Conservation (phyloP, 768 basidiomycete species). For the Strobilomyces echinocephalus region DNA sequence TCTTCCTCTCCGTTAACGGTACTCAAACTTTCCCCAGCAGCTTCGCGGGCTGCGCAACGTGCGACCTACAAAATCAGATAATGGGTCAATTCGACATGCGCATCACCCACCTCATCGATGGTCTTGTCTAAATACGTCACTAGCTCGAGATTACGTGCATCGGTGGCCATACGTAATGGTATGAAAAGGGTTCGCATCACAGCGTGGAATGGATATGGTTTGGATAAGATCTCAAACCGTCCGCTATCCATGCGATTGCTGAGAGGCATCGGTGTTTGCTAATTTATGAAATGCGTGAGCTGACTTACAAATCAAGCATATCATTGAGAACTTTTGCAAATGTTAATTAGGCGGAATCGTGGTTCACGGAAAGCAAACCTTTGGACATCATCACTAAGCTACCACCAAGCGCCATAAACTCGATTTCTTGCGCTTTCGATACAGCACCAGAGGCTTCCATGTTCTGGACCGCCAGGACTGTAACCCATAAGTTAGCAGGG, state of each 20-base stretch:
- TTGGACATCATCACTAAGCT: conserved; percentile 87
- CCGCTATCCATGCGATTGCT: conserved; percentile 87
- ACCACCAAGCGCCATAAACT: conserved; percentile 81
- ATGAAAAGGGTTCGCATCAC: conserved; percentile 71
- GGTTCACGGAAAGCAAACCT: conserved; percentile 36
- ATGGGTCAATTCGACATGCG: neutral
- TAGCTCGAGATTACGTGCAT: conserved; percentile 63
- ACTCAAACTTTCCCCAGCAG: conserved; percentile 44
- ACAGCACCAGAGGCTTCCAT: conserved; percentile 77
- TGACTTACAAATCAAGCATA: conserved; percentile 69
- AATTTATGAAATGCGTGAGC: neutral
- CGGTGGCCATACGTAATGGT: conserved; percentile 61
- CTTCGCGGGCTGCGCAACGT: conserved; percentile 53
- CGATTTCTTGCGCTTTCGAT: conserved; percentile 72
- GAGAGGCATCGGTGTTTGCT: conserved; percentile 4
- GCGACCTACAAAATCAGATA: conserved; percentile 42
- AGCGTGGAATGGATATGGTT: conserved; percentile 76
- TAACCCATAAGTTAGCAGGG: conserved; percentile 2
- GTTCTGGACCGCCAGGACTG: conserved; percentile 84
- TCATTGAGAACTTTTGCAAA: conserved; percentile 61
- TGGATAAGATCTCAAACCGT: conserved; percentile 62
- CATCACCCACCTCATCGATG: conserved; percentile 51
- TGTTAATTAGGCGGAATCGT: conserved; percentile 1
- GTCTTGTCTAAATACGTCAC: conserved; percentile 61
- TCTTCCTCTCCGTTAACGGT: conserved; percentile 35